Evolutionary conservation across 2,329 filamentous ascomycete genomes (phyloP).

Genomic region (Apiospora aurea): DNA sequence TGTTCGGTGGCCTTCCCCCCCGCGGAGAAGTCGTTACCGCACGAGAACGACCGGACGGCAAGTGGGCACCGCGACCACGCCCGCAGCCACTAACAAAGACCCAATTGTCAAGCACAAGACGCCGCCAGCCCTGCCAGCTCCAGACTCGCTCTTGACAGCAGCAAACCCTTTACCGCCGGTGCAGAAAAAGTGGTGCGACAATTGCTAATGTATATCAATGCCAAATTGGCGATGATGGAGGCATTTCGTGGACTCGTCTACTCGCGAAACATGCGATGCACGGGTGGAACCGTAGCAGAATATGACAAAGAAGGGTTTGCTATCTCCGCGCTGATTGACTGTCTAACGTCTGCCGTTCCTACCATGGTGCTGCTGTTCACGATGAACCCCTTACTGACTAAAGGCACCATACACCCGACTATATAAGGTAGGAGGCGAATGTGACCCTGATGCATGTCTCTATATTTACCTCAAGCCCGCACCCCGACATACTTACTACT

Average conservation of each 20-base stretch:
- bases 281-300: neutral
- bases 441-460: neutral
- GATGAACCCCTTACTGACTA: neutral
- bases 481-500: neutral
- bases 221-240: neutral
- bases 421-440: neutral
- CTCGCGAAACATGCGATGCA: conserved; percentile 1
- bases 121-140: neutral
- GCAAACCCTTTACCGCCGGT: neutral
- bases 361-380: neutral
- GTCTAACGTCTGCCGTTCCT: neutral
- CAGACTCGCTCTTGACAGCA: neutral
- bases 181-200: neutral
- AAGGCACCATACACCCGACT: neutral
- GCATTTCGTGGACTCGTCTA: neutral
- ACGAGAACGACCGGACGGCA: conserved; percentile 14
- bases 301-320: conserved; percentile 14
- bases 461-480: neutral
- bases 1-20: neutral
- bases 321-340: conserved; percentile 10
- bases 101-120: conserved; percentile 15
- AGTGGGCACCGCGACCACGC: neutral
- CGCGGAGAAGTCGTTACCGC: conserved; percentile 20
- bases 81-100: neutral
- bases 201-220: conserved; percentile 21